A percentile compares a stretch with the other conserved stretches of the same genome.
These are phyloP conservation scores for Populus nigra DNA, from an alignment of 345 rosid species.

Conservation along the genomic window DNA sequence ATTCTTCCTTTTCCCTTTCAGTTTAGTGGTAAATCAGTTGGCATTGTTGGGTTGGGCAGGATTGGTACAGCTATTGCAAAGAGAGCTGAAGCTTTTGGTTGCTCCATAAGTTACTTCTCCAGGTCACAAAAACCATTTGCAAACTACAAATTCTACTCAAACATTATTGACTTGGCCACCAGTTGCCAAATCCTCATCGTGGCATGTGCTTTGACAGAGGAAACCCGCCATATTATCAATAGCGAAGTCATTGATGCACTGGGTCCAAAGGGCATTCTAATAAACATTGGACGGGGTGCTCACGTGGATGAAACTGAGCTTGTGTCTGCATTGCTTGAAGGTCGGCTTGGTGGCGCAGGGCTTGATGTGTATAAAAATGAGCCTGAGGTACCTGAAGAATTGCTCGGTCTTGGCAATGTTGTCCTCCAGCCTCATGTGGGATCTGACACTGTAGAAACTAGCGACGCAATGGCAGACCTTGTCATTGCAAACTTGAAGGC, in stretches of 20 bases:
- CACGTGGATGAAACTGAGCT: conserved; percentile 57
- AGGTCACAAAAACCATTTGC: conserved; percentile 40
- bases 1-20: conserved; percentile 25
- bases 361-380: conserved; percentile 60
- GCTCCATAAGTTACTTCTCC: conserved; percentile 48
- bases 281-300: conserved; percentile 61
- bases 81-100: conserved; percentile 59
- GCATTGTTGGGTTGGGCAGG: conserved; percentile 63
- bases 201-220: conserved; percentile 52
- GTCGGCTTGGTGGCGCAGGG: conserved; percentile 59
- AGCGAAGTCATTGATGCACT: conserved; percentile 51
- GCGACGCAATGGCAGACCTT: conserved; percentile 30
- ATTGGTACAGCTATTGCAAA: conserved; percentile 56
- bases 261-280: conserved; percentile 60
- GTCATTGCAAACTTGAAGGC: conserved; percentile 27
- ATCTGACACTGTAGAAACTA: conserved; percentile 35
- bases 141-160: conserved; percentile 43
- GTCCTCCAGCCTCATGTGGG: conserved; percentile 64
- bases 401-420: conserved; percentile 46
- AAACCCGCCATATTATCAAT: conserved; percentile 48
- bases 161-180: conserved; percentile 42
- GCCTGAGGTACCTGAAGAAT: conserved; percentile 51
- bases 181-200: conserved; percentile 49
- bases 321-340: conserved; percentile 58
- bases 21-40: conserved; percentile 59